Evolutionary conservation across 2,329 filamentous ascomycete species (phyloP), one percentile per base, ranked within the genome.

Genomic region (Metarhizium rileyi): DNA sequence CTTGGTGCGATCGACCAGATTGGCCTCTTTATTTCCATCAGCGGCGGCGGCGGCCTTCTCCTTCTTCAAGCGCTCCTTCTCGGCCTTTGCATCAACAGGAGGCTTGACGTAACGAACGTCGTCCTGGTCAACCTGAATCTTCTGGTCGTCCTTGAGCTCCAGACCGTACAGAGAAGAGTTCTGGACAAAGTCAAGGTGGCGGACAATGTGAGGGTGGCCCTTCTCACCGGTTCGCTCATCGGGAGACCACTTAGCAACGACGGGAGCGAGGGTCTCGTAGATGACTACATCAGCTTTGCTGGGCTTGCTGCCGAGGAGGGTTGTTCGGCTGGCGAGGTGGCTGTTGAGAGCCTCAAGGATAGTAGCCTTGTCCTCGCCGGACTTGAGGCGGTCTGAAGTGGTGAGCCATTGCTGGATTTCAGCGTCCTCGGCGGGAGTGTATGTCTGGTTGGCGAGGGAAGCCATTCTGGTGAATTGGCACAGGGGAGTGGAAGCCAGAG

Each of bases 1-100:
- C 70, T 83, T 83, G 59, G 78, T 80, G 51, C 79, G 76, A 60
- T 84, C 80, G 38, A 73, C 74, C 28, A 84, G 64, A 2, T 71
- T 70, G 50, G 72, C 66, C 48, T 70, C 70, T 38, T 65, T 49
- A 44, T 49, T 51, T 20, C 28, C 47, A 46, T 33, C 52, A 12
- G 75, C 77, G 9, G 72, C 74, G n/a, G 76, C 78, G 14, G 81
- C 82, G 27, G 85, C 87, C 77, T 95, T 95, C 72, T 95, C 90
- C 76, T 94, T 95, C 84, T 95, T 96, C 70, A 91, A 80, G 44
- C 86, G 83, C 77, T 96, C 90, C 76, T 96, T 96, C 77, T 96
- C 91, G 50, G 90, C 90, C 77, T 94, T 95, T 60, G 86, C 82
- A 58, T 95, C 90, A 54, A 91, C 81, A 20, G 87, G 87, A 59